Conservation (phyloP, 1,139 yeast species). For the Lodderomyces margitis region DNA sequence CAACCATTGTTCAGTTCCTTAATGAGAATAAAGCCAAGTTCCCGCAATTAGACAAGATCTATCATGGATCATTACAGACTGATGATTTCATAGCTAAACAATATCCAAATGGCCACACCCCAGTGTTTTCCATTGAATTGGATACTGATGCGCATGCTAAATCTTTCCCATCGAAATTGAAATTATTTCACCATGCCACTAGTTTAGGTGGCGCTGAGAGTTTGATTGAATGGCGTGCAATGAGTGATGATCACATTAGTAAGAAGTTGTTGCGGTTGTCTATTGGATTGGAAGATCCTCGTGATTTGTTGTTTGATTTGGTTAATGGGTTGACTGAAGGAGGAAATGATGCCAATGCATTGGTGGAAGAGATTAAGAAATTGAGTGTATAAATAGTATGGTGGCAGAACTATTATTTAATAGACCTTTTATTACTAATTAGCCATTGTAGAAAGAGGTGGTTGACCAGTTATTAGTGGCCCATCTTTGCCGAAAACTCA, state of each 20-base stretch:
- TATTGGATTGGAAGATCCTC: slow-evolving; percentile 71
- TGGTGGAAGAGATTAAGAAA: slow-evolving; percentile 10
- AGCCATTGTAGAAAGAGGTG: not conserved
- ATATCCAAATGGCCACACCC: slow-evolving; percentile 60
- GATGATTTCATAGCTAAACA: slow-evolving; percentile 65
- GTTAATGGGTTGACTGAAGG: slow-evolving; percentile 17
- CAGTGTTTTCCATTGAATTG: slow-evolving; percentile 71
- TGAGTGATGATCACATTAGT: slow-evolving; percentile 60
- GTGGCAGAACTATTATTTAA: too few species aligned
- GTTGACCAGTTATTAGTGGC: too few species aligned
- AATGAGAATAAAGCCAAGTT: slow-evolving; percentile 44
- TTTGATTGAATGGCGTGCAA: slow-evolving; percentile 84
- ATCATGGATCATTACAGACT: slow-evolving; percentile 74
- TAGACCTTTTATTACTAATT: too few species aligned
- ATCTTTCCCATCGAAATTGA: slow-evolving; percentile 61
- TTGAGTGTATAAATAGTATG: slow-evolving; percentile 9
- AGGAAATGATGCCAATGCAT: slow-evolving; percentile 10
- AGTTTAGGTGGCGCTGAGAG: slow-evolving; percentile 95
- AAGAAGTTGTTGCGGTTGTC: slow-evolving; percentile 67
- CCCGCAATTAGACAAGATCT: slow-evolving; percentile 50
- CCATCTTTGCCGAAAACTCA: too few species aligned
- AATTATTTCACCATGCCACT: slow-evolving; percentile 84
- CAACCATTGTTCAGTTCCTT: slow-evolving; percentile 60
- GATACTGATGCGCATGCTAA: slow-evolving; percentile 55
- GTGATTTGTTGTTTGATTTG: slow-evolving; percentile 72